phyloP scores from a whole-genome alignment of 116 monocot genomes.

The Papilionanthe hybrid region DNA sequence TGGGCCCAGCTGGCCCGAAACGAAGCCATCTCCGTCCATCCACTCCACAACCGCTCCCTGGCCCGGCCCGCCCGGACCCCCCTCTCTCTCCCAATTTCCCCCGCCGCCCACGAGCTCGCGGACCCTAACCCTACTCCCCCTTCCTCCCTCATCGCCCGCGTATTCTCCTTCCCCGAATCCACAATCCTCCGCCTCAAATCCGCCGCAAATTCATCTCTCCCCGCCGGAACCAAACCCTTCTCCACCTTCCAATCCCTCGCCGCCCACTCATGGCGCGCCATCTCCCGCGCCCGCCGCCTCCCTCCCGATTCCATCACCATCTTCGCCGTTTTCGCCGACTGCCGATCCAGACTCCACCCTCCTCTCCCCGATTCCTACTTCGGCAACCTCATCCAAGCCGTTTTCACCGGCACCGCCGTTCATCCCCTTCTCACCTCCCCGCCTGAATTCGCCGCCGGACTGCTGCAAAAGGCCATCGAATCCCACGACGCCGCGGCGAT shows the following conservation, averaged over 20 bases:
- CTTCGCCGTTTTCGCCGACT: constrained; percentile 86
- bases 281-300: constrained; percentile 72
- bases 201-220: constrained; percentile 31
- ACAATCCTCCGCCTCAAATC: constrained; percentile 52
- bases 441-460: constrained; percentile 35
- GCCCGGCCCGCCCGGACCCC: constrained; percentile 56
- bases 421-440: constrained; percentile 47
- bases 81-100: constrained; percentile 54
- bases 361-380: constrained; percentile 66
- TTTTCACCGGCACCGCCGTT: constrained; percentile 67
- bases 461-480: constrained; percentile 65
- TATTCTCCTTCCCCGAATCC: constrained; percentile 64
- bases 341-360: constrained; percentile 63
- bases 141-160: constrained; percentile 45
- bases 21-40: constrained; percentile 23
- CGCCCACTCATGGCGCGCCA: constrained; percentile 73
- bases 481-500: constrained; percentile 63
- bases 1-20: constrained; percentile 77
- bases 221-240: constrained; percentile 46
- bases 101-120: constrained; percentile 59
- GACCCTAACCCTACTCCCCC: constrained; percentile 59
- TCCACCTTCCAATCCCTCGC: constrained; percentile 91
- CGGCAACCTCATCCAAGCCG: constrained; percentile 84
- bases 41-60: constrained; percentile 58
- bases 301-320: constrained; percentile 59